phyloP scores from a whole-genome alignment of 2,329 filamentous ascomycete genomes.

The Pseudocercospora vitis region DNA sequence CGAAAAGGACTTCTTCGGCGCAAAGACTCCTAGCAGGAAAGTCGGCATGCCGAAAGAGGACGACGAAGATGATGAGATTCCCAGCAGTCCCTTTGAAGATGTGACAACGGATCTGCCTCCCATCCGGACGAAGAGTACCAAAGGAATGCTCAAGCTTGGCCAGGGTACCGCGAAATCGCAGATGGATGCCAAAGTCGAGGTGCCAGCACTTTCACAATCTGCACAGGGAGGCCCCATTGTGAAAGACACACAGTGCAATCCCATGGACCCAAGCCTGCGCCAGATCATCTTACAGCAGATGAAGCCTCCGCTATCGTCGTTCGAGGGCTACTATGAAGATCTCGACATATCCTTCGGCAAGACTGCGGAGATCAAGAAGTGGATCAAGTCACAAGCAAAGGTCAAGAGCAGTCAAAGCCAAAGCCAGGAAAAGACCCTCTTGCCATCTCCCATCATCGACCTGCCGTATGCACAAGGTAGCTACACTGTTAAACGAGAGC shows the following conservation, averaged over 20 bases:
- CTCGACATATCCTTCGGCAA: constrained; percentile 63
- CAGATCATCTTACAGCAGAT: constrained; percentile 72
- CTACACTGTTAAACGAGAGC: constrained; percentile 79
- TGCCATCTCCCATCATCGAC: constrained; percentile 63
- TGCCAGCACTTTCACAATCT: constrained; percentile 40
- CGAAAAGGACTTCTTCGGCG: constrained; percentile 57
- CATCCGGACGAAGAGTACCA: constrained; percentile 50
- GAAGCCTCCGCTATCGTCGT: constrained; percentile 70
- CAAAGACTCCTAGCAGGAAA: constrained; percentile 75
- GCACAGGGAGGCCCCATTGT: constrained; percentile 70
- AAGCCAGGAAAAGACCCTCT: constrained; percentile 46
- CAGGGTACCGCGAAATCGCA: constrained; percentile 37
- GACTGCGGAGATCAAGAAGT: constrained; percentile 76
- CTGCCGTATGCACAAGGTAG: constrained; percentile 65
- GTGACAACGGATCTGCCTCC: constrained; percentile 59
- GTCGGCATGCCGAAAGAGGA: constrained; percentile 43
- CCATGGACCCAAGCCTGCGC: constrained; percentile 74
- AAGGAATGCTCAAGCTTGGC: constrained; percentile 42
- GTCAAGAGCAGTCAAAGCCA: constrained; percentile 50
- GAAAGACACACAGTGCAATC: constrained; percentile 82
- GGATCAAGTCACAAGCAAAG: constrained; percentile 66
- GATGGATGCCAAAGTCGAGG: constrained; percentile 31
- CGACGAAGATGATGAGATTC: constrained; percentile 50
- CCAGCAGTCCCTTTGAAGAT: constrained; percentile 72
- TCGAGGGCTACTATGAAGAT: constrained; percentile 78